A percentile compares a stretch with the other conserved stretches of the same genome.
Evolutionary conservation across 1,284 basidiomycete genomes (phyloP).

Genomic region (Mycena citricolor): DNA sequence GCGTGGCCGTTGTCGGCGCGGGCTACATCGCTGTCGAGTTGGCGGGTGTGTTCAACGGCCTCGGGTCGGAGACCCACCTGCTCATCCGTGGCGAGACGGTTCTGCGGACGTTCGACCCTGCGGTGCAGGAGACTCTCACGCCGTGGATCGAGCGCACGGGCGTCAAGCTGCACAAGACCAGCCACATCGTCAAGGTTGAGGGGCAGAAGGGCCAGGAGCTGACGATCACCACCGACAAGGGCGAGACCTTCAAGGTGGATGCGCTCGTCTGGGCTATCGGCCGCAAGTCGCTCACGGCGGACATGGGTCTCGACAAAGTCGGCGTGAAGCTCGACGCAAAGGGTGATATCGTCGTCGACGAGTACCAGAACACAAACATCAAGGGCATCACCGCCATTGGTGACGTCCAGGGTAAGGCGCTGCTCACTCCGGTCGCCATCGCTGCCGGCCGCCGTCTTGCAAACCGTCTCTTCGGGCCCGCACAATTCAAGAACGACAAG

Average conservation of each 20-base stretch:
- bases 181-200: constrained; percentile 77
- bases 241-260: constrained; percentile 84
- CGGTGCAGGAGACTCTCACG: constrained; percentile 84
- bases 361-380: constrained; percentile 85
- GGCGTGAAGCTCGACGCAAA: constrained; percentile 78
- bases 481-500: constrained; percentile 84
- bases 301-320: constrained; percentile 75
- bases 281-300: constrained; percentile 77
- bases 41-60: constrained; percentile 84
- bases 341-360: constrained; percentile 87
- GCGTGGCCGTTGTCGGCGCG: constrained; percentile 93
- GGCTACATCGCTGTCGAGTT: constrained; percentile 98
- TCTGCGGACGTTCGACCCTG: constrained; percentile 90
- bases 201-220: constrained; percentile 67
- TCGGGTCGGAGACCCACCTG: constrained; percentile 89
- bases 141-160: constrained; percentile 95
- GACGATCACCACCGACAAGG: constrained; percentile 69
- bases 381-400: constrained; percentile 82
- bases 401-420: constrained; percentile 88
- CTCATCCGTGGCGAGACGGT: constrained; percentile 90
- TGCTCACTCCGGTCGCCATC: constrained; percentile 98
- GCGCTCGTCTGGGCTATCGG: constrained; percentile 94
- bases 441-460: constrained; percentile 89
- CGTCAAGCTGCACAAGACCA: constrained; percentile 80
- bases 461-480: constrained; percentile 89